Percentiles rank a stretch among this genome's conserved stretches.
Conservation (phyloP, 345 rosid species). For the Cardamine resedifolia region DNA sequence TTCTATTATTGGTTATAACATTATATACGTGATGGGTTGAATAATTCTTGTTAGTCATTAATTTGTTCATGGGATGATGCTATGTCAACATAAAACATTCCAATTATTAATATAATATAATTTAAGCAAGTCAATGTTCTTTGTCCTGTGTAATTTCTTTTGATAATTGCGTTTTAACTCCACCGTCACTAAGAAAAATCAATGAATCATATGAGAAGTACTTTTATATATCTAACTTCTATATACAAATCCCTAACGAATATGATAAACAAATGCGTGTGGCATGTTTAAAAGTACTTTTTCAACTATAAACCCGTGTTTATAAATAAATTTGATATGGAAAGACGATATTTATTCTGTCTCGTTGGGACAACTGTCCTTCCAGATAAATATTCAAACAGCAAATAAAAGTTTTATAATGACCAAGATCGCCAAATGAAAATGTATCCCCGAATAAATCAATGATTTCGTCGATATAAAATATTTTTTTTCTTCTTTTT, state of each 20-base stretch:
- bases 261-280: neutral
- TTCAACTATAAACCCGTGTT: slow-evolving; percentile 23
- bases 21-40: slow-evolving; percentile 14
- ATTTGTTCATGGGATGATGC: neutral
- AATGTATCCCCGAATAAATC: slow-evolving; percentile 21
- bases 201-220: neutral
- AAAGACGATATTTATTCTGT: slow-evolving; percentile 27
- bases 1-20: slow-evolving; percentile 11
- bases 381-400: slow-evolving; percentile 19
- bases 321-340: slow-evolving; percentile 18
- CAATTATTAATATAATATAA: neutral
- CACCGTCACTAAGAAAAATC: slow-evolving; percentile 10
- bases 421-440: slow-evolving; percentile 18
- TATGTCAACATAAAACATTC: slow-evolving; percentile 11
- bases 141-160: neutral
- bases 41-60: neutral
- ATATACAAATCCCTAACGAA: neutral
- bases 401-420: slow-evolving; percentile 19
- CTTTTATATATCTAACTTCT: neutral
- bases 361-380: slow-evolving; percentile 32
- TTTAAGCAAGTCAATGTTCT: slow-evolving; percentile 18
- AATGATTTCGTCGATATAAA: neutral
- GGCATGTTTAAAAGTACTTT: slow-evolving; percentile 1
- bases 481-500: neutral
- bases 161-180: neutral